Evolutionary conservation across 1,139 yeast genomes (phyloP).

Genomic region (Saccharomyces pastorianus): DNA sequence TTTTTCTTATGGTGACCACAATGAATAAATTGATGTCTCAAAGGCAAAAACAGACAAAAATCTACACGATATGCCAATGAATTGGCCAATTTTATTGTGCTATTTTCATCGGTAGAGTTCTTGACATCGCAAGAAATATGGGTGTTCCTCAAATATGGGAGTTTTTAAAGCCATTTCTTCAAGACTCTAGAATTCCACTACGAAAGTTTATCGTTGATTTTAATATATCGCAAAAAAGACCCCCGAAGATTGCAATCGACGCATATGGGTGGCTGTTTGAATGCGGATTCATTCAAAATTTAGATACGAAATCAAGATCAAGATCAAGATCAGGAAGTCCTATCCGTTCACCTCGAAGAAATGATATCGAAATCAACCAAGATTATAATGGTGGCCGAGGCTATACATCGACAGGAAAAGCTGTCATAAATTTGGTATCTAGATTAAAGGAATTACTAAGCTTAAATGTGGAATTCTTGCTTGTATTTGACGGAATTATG

Average conservation of each 20-base stretch:
- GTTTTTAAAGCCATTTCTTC: constrained; percentile 34
- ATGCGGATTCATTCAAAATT: constrained; percentile 30
- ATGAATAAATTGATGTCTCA: not conserved
- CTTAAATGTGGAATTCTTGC: constrained; percentile 47
- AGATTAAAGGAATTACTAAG: constrained; percentile 47
- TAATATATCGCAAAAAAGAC: constrained; percentile 35
- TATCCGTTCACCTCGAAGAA: constrained; percentile 1
- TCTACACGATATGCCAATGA: not conserved
- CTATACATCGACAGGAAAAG: constrained; percentile 8
- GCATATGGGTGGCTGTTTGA: constrained; percentile 62
- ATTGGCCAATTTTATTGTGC: not conserved
- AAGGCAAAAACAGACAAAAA: not conserved
- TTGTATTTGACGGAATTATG: constrained; percentile 68
- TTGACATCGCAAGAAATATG: constrained; percentile 32
- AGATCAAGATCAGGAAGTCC: not conserved
- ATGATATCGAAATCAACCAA: not conserved
- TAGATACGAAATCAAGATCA: not conserved
- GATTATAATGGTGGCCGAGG: not conserved
- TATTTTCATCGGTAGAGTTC: not conserved
- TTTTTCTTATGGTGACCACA: not conserved
- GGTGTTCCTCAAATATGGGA: constrained; percentile 57
- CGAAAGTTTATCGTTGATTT: constrained; percentile 40
- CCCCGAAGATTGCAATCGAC: constrained; percentile 62
- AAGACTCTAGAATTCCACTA: constrained; percentile 39
- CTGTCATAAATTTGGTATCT: constrained; percentile 39